Evolutionary conservation across 179 eudicot species (phyloP).

Genomic region (Beta corolliflora): DNA sequence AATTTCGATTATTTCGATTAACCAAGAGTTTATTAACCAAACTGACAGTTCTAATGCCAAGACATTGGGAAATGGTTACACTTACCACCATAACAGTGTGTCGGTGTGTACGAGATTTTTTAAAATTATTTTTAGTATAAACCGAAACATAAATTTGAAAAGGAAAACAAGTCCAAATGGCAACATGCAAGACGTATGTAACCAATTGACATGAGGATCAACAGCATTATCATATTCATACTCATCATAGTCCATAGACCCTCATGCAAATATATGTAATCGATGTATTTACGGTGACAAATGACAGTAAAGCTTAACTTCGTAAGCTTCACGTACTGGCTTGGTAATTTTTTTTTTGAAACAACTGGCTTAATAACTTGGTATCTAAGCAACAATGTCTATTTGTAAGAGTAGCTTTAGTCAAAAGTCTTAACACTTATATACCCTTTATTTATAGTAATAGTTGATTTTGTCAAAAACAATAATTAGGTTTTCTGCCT

Average conservation of each 20-base stretch:
- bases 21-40: too few species aligned
- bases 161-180: background rate
- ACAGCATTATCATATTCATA: background rate
- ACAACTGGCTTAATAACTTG: too few species aligned
- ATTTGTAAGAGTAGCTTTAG: background rate
- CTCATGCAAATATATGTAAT: background rate
- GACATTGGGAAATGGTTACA: too few species aligned
- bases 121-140: too few species aligned
- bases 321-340: conserved; percentile 7
- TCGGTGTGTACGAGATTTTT: too few species aligned
- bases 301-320: background rate
- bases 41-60: too few species aligned
- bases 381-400: background rate
- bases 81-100: too few species aligned
- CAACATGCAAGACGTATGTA: background rate
- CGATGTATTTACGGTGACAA: background rate
- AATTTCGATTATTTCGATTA: too few species aligned
- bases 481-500: background rate
- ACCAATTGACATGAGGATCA: background rate
- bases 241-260: too few species aligned
- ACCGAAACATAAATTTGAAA: background rate
- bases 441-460: background rate
- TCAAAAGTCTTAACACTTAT: background rate
- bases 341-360: background rate
- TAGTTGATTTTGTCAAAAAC: background rate